Percentiles rank a stretch among this genome's conserved stretches.
Evolutionary conservation across 208 protist species (phyloP).

Genomic region (Crithidia expoeki): DNA sequence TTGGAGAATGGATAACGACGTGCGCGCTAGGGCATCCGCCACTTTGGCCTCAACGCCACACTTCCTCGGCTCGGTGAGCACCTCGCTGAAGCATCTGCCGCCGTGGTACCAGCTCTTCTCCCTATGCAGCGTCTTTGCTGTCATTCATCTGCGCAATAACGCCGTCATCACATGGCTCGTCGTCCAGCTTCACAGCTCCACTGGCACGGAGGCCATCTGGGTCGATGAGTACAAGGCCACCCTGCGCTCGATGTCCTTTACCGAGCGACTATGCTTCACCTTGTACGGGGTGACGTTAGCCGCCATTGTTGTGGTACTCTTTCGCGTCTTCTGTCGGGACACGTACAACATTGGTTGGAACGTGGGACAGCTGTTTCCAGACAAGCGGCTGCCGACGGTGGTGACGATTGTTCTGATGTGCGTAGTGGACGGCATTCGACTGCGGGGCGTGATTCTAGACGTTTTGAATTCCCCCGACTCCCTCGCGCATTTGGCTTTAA

Average conservation of each 20-base stretch:
- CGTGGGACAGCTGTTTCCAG: conserved; percentile 57
- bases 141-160: conserved; percentile 77
- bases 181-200: conserved; percentile 77
- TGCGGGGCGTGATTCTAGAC: conserved; percentile 37
- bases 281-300: conserved; percentile 77
- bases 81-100: conserved; percentile 79
- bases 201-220: conserved; percentile 81
- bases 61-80: conserved; percentile 70
- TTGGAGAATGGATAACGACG: conserved; percentile 13
- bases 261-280: conserved; percentile 85
- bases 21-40: neutral
- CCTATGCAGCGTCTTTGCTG: conserved; percentile 62
- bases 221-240: conserved; percentile 65
- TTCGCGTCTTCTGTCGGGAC: conserved; percentile 60
- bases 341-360: conserved; percentile 42
- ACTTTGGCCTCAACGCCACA: conserved; percentile 9
- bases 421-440: conserved; percentile 38
- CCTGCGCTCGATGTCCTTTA: conserved; percentile 82
- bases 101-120: conserved; percentile 84
- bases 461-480: conserved; percentile 32
- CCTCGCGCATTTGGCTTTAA: conserved; percentile 33
- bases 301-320: conserved; percentile 47
- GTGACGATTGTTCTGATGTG: conserved; percentile 40
- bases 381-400: conserved; percentile 37
- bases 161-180: conserved; percentile 73